These are phyloP conservation scores for Alternaria brassicae DNA, from an alignment of 2,329 filamentous ascomycete species.

Conservation along the genomic window DNA sequence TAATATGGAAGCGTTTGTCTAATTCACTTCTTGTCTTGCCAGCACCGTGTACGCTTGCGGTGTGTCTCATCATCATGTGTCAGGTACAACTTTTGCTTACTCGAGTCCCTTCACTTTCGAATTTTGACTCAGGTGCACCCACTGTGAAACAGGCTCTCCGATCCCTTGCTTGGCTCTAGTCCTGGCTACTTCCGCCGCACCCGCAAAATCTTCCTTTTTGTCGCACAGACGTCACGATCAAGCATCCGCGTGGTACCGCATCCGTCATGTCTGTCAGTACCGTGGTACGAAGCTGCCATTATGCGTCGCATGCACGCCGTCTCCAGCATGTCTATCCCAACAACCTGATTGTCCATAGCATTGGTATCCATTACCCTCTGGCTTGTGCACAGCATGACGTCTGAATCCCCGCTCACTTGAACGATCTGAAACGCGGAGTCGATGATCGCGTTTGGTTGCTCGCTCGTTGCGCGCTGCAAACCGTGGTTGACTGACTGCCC, in stretches of 20 bases:
- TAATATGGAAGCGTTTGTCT: constrained; percentile 7
- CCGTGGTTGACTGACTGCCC: constrained; percentile 2
- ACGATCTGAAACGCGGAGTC: neutral
- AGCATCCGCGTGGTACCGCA: constrained; percentile 20
- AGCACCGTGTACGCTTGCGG: neutral
- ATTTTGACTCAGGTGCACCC: neutral
- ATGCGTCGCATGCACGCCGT: constrained; percentile 7
- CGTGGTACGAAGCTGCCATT: constrained; percentile 21
- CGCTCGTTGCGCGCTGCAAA: neutral
- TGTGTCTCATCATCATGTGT: neutral
- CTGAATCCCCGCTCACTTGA: neutral
- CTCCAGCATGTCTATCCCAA: neutral
- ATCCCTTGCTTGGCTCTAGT: neutral
- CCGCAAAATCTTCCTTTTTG: neutral
- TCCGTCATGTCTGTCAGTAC: constrained; percentile 8
- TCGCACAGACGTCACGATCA: constrained; percentile 7
- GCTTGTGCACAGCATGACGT: neutral
- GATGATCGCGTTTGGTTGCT: neutral
- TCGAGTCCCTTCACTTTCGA: neutral
- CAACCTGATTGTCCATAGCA: neutral
- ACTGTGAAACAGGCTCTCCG: neutral
- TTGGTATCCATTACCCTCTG: neutral
- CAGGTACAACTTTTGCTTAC: neutral
- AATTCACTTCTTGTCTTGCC: neutral
- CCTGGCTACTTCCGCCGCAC: neutral